Base-by-base conservation (phyloP, 2,329 filamentous ascomycete genomes). In the Paecilomyces dactylethromorphus region DNA sequence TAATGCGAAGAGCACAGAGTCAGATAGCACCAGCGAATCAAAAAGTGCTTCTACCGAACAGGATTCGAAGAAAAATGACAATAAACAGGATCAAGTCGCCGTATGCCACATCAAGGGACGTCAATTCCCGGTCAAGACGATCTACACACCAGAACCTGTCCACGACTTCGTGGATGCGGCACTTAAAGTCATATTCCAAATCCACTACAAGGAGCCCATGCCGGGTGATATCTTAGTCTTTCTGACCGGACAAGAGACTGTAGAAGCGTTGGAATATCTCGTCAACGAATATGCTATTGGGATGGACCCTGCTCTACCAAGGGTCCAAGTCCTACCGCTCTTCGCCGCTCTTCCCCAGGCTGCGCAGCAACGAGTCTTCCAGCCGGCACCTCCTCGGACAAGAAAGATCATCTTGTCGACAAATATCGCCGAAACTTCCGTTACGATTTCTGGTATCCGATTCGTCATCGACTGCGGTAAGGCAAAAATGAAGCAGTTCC, bases 371-470 rank as follows among this genome's bases (percentile, higher is more conserved):
- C 84, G 86, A 22, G 92, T 95, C 10, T 97, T 99, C 71, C 81
- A 87, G 57, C 89, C 90, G 0, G 83, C 89, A 22, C 84, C 85
- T 0, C 85, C 85, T 58, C 84, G 86, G 2, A 95, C 91, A 0
- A 84, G 94, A 51, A 97, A 97, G 70, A 83, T 97, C 12, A 92
- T 99, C 0, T 79, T 99, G 0, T 88, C 92, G 0, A 99, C 94
- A 13, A 99, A 99, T 69, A 97, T 99, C 67, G 94, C 94, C n/a
- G 94, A 99, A 73, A 97, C 94, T 0, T 97, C 94, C 1, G 90
- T 99, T 60, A 99, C 94, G 0, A 92, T 99, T 0, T 89, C 93
- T 0, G 94, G 94, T 1, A 92, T 99, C 6, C 86, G 91, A 3
- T 94, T 89, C 66, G 93, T 99, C 10, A 83, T 99, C 21, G 94